Evolutionary conservation across 352 stramenopile genomes (phyloP).

Genomic region (Phytopythium ostracodes): DNA sequence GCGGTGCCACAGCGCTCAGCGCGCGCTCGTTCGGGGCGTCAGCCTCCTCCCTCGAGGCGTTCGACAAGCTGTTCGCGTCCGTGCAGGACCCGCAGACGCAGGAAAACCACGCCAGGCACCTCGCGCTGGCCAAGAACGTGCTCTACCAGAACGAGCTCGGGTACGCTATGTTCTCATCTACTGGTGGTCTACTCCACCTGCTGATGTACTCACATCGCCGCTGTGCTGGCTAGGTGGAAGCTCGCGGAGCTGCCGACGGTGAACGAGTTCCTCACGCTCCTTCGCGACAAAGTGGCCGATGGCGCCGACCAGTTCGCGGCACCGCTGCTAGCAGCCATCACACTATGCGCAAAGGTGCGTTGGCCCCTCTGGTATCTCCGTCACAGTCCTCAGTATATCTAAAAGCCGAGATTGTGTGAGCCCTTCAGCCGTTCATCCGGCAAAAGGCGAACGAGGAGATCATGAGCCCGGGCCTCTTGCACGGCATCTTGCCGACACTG

Average conservation of each 20-base stretch:
- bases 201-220: neutral
- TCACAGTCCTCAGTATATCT: too few relatives aligned
- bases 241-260: conserved; percentile 60
- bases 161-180: conserved; percentile 13
- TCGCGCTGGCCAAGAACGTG: conserved; percentile 76
- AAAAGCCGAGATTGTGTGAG: too few relatives aligned
- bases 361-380: too few relatives aligned
- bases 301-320: conserved; percentile 35
- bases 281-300: conserved; percentile 54
- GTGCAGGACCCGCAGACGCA: conserved; percentile 57
- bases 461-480: conserved; percentile 46
- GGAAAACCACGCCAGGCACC: conserved; percentile 59
- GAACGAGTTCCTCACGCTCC: conserved; percentile 45
- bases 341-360: conserved; percentile 39
- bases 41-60: conserved; percentile 22
- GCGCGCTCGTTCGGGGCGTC: too few relatives aligned
- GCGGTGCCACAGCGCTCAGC: too few relatives aligned
- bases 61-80: conserved; percentile 66
- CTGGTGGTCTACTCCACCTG: too few relatives aligned
- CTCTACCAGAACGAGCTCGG: conserved; percentile 67
- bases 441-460: conserved; percentile 81
- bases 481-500: conserved; percentile 43
- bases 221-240: conserved; percentile 45
- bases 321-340: conserved; percentile 36
- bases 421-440: conserved; percentile 54